Conservation (phyloP, 345 rosid genomes). For the Pelargonium nanum region DNA sequence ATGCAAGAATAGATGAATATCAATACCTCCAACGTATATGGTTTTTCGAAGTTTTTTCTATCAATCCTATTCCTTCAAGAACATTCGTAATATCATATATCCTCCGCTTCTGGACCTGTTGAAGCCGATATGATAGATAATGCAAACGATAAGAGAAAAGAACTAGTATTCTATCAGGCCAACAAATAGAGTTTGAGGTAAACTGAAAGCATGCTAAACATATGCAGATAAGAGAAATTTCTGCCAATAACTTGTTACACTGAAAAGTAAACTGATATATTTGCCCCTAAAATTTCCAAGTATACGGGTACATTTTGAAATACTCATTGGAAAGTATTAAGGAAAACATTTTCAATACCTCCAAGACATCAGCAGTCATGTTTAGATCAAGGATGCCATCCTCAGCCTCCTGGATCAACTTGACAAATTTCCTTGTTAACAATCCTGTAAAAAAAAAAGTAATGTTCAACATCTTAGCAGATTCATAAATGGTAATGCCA, state of each 20-base stretch:
- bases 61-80: conserved; percentile 69
- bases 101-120: conserved; percentile 79
- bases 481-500: background rate
- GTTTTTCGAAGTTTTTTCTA: conserved; percentile 75
- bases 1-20: conserved; percentile 2
- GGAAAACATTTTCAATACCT: conserved; percentile 31
- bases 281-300: background rate
- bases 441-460: conserved; percentile 29
- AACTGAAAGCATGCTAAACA: background rate
- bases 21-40: conserved; percentile 72
- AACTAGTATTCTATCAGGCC: background rate
- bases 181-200: background rate
- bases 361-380: conserved; percentile 50
- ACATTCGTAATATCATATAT: conserved; percentile 85
- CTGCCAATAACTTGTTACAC: background rate
- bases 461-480: background rate
- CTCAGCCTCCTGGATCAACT: conserved; percentile 51
- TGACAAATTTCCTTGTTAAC: conserved; percentile 59
- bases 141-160: conserved; percentile 5
- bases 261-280: background rate
- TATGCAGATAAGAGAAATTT: background rate
- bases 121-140: conserved; percentile 8
- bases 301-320: background rate
- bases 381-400: conserved; percentile 80
- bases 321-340: background rate